A percentile compares a stretch with the other conserved stretches of the same genome.
Conservation (phyloP, 2,329 filamentous ascomycete genomes). For the Neofusicoccum ribis region DNA sequence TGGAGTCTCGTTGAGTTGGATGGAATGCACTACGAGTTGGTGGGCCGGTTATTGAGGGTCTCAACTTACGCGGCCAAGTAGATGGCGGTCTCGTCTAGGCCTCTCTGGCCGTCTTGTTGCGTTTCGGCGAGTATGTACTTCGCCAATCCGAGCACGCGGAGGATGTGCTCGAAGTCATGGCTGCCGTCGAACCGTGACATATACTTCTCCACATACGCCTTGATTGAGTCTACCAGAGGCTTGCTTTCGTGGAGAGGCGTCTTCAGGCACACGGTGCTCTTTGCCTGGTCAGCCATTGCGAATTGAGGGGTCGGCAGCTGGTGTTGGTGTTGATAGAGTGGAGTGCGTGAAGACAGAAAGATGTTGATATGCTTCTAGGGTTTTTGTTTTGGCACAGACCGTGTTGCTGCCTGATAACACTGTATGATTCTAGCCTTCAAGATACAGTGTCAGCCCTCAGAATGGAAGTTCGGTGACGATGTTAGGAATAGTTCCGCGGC, state of each 20-base stretch:
- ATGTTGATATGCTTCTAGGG: background rate
- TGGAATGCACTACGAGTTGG: no score
- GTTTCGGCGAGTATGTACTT: slow-evolving; percentile 62
- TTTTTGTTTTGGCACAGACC: background rate
- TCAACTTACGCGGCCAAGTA: slow-evolving; percentile 60
- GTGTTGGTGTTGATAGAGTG: no score
- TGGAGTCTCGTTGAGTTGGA: no score
- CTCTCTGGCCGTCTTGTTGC: slow-evolving; percentile 31
- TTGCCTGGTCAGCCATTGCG: slow-evolving; percentile 52
- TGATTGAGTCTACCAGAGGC: slow-evolving; percentile 32
- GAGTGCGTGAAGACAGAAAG: background rate
- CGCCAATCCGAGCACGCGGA: slow-evolving; percentile 74
- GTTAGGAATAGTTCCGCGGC: background rate
- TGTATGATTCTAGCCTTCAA: background rate
- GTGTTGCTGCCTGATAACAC: background rate
- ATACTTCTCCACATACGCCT: slow-evolving; percentile 35
- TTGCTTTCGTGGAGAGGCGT: slow-evolving; percentile 20
- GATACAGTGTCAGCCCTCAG: background rate
- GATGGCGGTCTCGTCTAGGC: slow-evolving; percentile 58
- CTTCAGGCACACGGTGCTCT: slow-evolving; percentile 49
- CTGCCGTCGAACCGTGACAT: slow-evolving; percentile 56
- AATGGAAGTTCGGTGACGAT: background rate
- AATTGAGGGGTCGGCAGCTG: background rate
- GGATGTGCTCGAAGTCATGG: slow-evolving; percentile 84
- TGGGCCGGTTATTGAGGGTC: background rate